Evolutionary conservation across 108 stramenopile species (phyloP), one percentile per base, ranked within the genome.

Genomic region (Nannochloropsis gaditana): DNA sequence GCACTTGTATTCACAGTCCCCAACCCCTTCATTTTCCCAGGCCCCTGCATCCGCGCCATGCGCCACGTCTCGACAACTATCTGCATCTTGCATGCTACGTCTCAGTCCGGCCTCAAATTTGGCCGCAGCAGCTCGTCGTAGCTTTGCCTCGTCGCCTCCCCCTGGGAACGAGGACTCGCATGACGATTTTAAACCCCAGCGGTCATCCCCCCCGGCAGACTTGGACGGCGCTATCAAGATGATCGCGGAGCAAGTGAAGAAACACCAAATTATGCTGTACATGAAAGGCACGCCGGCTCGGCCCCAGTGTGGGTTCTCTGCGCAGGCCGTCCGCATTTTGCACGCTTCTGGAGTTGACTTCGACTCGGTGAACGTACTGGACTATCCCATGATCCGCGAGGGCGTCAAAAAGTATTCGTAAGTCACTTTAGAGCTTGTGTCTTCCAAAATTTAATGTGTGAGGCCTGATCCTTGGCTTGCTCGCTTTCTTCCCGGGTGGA

Each of bases 231-330:
- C 92, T 21, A 31, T 79, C 21, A 89, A 82, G 17, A 43, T 91
- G 45, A 86, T 92, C 82, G 59, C 90, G 80, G 80, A 91, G 42
- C 45, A 90, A 86, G 91, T 91, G 42, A 85, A 87, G 44, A 86
- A 84, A 47, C 88, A 89, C 73, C 43, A 84, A 43, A 89, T 99
- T 80, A 95, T 99, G 96, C 93, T 99, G n/a, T 99, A 97, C 93
- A 99, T 99, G 99, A 99, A 99, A 90, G 99, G 99, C 45, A 97
- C 95, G 42, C 98, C 98, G 17, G 44, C 88, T 43, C 92, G 92
- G 89, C 99, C 99, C 17, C 93, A 93, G 93, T 99, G 99, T 90
- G 99, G 99, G 43, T 99, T 99, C 91, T 95, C 94, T 43, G 92
- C 94, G 80, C 93, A 92, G 43, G 95, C 95, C 2, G 95, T 98